phyloP scores from a whole-genome alignment of 1,284 basidiomycete species.

The Pholiota adiposa region DNA sequence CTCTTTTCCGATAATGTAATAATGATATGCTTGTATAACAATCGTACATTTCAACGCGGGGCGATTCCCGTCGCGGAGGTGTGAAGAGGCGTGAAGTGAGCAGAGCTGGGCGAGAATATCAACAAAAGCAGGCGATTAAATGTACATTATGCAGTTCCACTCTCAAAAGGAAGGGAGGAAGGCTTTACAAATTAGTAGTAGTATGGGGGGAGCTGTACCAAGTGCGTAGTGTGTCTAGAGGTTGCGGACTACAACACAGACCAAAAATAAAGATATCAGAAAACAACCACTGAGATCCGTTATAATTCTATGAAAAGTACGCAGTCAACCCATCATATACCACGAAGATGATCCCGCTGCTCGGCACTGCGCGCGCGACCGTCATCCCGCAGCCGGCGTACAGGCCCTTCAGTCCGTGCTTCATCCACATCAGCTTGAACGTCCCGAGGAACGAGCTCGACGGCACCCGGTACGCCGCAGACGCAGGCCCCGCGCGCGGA shows the following conservation, averaged over 20 bases:
- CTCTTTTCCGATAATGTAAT: too few relatives aligned
- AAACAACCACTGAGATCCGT: neutral
- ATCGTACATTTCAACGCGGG: too few relatives aligned
- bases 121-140: neutral
- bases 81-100: neutral
- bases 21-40: too few relatives aligned
- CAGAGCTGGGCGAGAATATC: neutral
- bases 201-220: neutral
- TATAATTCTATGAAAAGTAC: slow-evolving; percentile 46
- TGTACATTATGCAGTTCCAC: neutral
- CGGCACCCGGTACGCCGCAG: neutral
- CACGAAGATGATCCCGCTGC: slow-evolving; percentile 90
- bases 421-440: slow-evolving; percentile 75
- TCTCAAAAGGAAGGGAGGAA: neutral
- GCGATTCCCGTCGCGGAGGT: too few relatives aligned
- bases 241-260: neutral
- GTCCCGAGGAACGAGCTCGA: slow-evolving; percentile 65
- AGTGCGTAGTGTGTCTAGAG: neutral
- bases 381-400: slow-evolving; percentile 98
- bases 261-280: neutral
- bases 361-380: slow-evolving; percentile 85
- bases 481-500: slow-evolving; percentile 35
- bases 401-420: slow-evolving; percentile 82
- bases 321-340: slow-evolving; percentile 82
- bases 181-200: neutral